Evolutionary conservation across 371 early-diverging fungal genomes (phyloP).

Genomic region (Catenaria anguillulae): DNA sequence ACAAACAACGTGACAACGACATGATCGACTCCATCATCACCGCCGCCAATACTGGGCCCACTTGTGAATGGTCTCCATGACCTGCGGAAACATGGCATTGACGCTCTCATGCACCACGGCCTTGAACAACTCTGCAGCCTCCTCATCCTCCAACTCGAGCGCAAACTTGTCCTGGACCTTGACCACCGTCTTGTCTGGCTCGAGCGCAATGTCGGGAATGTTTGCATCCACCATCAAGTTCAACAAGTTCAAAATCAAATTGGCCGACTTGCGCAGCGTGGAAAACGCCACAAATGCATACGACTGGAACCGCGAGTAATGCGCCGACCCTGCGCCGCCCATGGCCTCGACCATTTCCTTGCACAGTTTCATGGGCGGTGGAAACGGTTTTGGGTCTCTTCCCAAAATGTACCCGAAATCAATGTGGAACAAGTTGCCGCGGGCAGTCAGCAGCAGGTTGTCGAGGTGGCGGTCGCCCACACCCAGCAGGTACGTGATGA

Average conservation of each 20-base stretch:
- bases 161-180: conserved; percentile 91
- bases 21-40: conserved; percentile 12
- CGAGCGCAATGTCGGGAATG: conserved; percentile 86
- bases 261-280: conserved; percentile 76
- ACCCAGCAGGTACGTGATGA: conserved; percentile 91
- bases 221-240: conserved; percentile 88
- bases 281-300: conserved; percentile 88
- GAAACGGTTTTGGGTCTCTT: conserved; percentile 95
- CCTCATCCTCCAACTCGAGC: conserved; percentile 50
- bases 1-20: no score
- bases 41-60: conserved; percentile 81
- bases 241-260: conserved; percentile 86
- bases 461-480: conserved; percentile 99
- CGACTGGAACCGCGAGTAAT: conserved; percentile 71
- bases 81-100: conserved; percentile 88
- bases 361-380: conserved; percentile 96
- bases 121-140: conserved; percentile 87
- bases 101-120: conserved; percentile 81
- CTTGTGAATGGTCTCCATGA: conserved; percentile 91
- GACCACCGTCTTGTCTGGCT: conserved; percentile 88
- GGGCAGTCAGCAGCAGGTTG: conserved; percentile 76
- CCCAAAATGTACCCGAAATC: conserved; percentile 98
- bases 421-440: conserved; percentile 89
- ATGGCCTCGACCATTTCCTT: conserved; percentile 98
- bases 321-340: conserved; percentile 73